Conservation (phyloP, 1,284 basidiomycete genomes). For the Tylopilus sp. region DNA sequence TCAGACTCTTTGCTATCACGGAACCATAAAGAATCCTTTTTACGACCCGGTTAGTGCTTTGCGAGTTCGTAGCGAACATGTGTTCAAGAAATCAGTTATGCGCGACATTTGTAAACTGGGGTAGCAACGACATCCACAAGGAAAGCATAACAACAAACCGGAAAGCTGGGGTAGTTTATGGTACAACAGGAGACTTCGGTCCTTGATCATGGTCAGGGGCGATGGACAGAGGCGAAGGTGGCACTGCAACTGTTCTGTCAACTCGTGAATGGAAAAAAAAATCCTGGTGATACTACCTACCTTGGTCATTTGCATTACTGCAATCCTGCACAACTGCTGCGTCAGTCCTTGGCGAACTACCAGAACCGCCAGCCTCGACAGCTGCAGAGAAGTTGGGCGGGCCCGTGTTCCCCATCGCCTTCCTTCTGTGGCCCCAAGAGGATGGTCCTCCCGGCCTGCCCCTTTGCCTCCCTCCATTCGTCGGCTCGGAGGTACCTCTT, state of each 20-base stretch:
- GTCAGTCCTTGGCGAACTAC: not conserved
- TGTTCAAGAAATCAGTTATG: conserved; percentile 13
- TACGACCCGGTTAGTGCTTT: conserved; percentile 34
- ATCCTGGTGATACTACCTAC: not conserved
- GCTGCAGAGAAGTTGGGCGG: not conserved
- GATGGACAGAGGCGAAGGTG: conserved; percentile 1
- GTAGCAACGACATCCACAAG: not conserved
- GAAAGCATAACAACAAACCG: conserved; percentile 1
- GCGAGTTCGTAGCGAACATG: conserved; percentile 19
- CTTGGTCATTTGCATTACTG: not conserved
- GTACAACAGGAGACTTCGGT: not conserved
- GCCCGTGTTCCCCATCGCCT: not conserved
- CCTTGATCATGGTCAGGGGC: not conserved
- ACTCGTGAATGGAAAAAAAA: not conserved
- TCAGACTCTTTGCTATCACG: conserved; percentile 31
- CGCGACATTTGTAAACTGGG: conserved; percentile 1
- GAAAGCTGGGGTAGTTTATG: not conserved
- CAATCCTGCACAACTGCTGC: not conserved
- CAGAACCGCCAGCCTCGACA: not conserved
- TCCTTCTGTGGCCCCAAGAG: not conserved
- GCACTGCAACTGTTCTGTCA: not conserved
- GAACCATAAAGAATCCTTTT: conserved; percentile 22
- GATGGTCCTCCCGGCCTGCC: not conserved
- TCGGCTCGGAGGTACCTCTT: not conserved
- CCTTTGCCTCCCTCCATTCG: conserved; percentile 5